Evolutionary conservation across 768 basidiomycete genomes (phyloP).

Genomic region (Naganishia randhawae): DNA sequence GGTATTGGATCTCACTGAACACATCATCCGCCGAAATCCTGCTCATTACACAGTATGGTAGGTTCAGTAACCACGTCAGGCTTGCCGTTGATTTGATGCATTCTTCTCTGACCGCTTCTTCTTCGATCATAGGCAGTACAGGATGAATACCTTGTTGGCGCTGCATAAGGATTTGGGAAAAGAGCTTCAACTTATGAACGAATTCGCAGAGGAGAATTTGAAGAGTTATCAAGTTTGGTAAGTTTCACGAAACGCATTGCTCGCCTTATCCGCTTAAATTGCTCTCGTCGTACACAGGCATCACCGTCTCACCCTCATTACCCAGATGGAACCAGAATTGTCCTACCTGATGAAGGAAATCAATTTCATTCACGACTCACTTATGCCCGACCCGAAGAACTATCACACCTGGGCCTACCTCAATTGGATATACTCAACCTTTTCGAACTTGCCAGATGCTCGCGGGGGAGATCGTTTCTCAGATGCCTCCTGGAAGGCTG

Average conservation of each 20-base stretch:
- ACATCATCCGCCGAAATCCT: slow-evolving; percentile 83
- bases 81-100: slow-evolving; percentile 4
- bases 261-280: slow-evolving; percentile 45
- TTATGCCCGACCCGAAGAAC: slow-evolving; percentile 82
- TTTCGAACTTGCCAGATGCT: slow-evolving; percentile 49
- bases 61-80: slow-evolving; percentile 48
- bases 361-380: slow-evolving; percentile 67
- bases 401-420: slow-evolving; percentile 99
- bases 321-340: slow-evolving; percentile 46
- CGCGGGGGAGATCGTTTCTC: slow-evolving; percentile 24
- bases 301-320: slow-evolving; percentile 54
- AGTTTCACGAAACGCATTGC: slow-evolving; percentile 49
- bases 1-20: slow-evolving; percentile 81
- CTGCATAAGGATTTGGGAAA: slow-evolving; percentile 64
- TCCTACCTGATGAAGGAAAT: slow-evolving; percentile 59
- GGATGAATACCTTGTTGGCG: slow-evolving; percentile 77
- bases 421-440: slow-evolving; percentile 86
- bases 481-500: slow-evolving; percentile 39
- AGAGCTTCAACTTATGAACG: slow-evolving; percentile 82
- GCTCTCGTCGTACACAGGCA: slow-evolving; percentile 49
- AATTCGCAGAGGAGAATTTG: slow-evolving; percentile 72
- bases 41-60: slow-evolving; percentile 97
- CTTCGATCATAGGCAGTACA: slow-evolving; percentile 73
- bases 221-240: slow-evolving; percentile 99
- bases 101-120: neutral